Percentiles rank a stretch among this genome's conserved stretches.
phyloP scores from a whole-genome alignment of 2,329 filamentous ascomycete species.

The Chrysosporium queenslandicum region DNA sequence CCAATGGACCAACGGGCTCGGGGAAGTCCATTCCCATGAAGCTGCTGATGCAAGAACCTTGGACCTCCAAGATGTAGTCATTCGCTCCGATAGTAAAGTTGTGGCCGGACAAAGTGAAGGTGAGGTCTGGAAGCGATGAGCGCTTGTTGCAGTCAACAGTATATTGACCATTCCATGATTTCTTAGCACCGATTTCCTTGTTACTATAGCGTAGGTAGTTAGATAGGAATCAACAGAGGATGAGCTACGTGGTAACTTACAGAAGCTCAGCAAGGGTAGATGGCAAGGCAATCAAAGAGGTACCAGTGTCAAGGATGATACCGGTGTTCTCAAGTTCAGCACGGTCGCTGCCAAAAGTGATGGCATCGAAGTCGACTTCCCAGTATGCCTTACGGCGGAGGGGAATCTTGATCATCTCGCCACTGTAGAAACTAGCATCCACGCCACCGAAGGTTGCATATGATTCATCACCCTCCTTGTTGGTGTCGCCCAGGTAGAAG shows the following conservation, averaged over 20 bases:
- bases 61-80: conserved; percentile 93
- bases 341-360: conserved; percentile 74
- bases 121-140: conserved; percentile 74
- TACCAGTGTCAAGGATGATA: conserved; percentile 95
- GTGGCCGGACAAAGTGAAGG: conserved; percentile 79
- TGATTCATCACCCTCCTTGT: conserved; percentile 62
- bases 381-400: conserved; percentile 98
- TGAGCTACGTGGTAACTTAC: conserved; percentile 32
- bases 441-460: conserved; percentile 86
- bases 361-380: conserved; percentile 93
- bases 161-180: conserved; percentile 95
- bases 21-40: conserved; percentile 95
- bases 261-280: conserved; percentile 85
- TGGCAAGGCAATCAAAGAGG: conserved; percentile 91
- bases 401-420: conserved; percentile 85
- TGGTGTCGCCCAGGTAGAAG: conserved; percentile 80
- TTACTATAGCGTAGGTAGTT: conserved; percentile 45
- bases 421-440: conserved; percentile 68
- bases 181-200: conserved; percentile 95
- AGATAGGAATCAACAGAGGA: not conserved
- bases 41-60: conserved; percentile 90
- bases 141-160: conserved; percentile 80
- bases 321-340: conserved; percentile 90
- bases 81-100: conserved; percentile 82
- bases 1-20: conserved; percentile 77